Conservation (phyloP, 2,329 filamentous ascomycete genomes). For the Exophiala sp. region DNA sequence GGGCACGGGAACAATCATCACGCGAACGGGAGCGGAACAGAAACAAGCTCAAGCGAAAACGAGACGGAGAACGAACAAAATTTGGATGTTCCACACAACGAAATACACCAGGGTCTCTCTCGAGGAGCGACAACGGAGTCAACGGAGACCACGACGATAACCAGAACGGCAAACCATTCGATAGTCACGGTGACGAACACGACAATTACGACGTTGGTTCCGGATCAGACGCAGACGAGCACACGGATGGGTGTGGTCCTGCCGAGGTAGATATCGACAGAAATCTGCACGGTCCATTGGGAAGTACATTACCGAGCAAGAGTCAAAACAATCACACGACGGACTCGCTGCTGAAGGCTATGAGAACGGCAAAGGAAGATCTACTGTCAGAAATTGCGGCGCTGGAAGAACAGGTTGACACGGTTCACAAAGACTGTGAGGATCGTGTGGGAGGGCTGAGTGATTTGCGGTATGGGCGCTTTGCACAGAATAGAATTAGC, state of each 20-base stretch:
- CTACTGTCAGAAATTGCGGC: slow-evolving; percentile 66
- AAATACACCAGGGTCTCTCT: too few species aligned
- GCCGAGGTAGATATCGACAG: slow-evolving; percentile 9
- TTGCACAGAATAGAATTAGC: slow-evolving; percentile 34
- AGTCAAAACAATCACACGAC: slow-evolving; percentile 52
- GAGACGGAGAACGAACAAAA: too few species aligned
- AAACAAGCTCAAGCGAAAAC: too few species aligned
- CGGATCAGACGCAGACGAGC: too few species aligned
- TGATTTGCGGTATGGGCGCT: slow-evolving; percentile 75
- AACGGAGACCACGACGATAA: slow-evolving; percentile 5
- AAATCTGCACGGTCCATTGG: slow-evolving; percentile 9
- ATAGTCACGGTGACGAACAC: too few species aligned
- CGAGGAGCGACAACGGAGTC: not conserved
- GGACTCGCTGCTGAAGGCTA: slow-evolving; percentile 62
- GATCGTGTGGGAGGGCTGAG: slow-evolving; percentile 70
- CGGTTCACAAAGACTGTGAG: slow-evolving; percentile 59
- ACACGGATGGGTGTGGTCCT: too few species aligned
- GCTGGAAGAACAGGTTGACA: slow-evolving; percentile 62
- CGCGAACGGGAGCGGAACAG: too few species aligned
- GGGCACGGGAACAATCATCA: slow-evolving; percentile 20
- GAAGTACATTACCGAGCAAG: slow-evolving; percentile 2
- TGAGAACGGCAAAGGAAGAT: slow-evolving; percentile 63
- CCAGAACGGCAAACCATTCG: too few species aligned
- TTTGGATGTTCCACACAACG: too few species aligned
- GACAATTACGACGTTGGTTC: not conserved